Percentiles rank a stretch among this genome's conserved stretches.
These are phyloP conservation scores for Nidula microcarpa DNA, from an alignment of 768 basidiomycete species.

Conservation along the genomic window DNA sequence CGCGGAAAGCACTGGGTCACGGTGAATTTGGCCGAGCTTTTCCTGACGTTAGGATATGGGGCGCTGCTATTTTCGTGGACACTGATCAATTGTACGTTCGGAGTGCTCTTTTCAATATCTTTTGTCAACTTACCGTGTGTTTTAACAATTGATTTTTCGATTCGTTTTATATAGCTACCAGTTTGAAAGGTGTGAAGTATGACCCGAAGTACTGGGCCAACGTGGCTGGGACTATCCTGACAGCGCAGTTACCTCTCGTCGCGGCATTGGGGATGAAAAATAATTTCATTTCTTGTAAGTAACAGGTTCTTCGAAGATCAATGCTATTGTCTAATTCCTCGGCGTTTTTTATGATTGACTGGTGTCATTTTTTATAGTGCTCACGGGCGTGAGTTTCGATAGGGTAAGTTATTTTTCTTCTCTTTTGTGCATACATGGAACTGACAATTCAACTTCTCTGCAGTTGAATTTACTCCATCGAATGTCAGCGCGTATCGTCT, in stretches of 20 bases:
- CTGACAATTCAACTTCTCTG: neutral
- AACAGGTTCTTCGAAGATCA: no score
- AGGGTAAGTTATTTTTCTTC: slow-evolving; percentile 19
- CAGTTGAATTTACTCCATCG: slow-evolving; percentile 46
- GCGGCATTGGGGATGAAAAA: slow-evolving; percentile 61
- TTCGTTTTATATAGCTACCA: slow-evolving; percentile 19
- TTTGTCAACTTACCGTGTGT: neutral
- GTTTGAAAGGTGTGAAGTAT: slow-evolving; percentile 21
- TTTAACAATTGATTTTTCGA: neutral
- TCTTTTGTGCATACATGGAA: neutral
- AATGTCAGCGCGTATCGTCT: slow-evolving; percentile 42
- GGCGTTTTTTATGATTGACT: neutral
- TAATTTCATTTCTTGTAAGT: slow-evolving; percentile 40
- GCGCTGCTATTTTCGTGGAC: slow-evolving; percentile 32
- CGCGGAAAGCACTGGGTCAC: slow-evolving; percentile 26
- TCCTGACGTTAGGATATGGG: slow-evolving; percentile 32
- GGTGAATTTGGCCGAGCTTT: slow-evolving; percentile 36
- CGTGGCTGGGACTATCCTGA: slow-evolving; percentile 37
- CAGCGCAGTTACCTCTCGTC: slow-evolving; percentile 50
- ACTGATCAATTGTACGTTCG: slow-evolving; percentile 30
- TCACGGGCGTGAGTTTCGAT: slow-evolving; percentile 51
- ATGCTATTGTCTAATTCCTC: neutral
- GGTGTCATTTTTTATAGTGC: slow-evolving; percentile 21
- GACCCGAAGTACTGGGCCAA: slow-evolving; percentile 37
- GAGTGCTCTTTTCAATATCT: neutral